Base-by-base conservation (phyloP, 768 basidiomycete species). In the Boletus vinaceobasis region DNA sequence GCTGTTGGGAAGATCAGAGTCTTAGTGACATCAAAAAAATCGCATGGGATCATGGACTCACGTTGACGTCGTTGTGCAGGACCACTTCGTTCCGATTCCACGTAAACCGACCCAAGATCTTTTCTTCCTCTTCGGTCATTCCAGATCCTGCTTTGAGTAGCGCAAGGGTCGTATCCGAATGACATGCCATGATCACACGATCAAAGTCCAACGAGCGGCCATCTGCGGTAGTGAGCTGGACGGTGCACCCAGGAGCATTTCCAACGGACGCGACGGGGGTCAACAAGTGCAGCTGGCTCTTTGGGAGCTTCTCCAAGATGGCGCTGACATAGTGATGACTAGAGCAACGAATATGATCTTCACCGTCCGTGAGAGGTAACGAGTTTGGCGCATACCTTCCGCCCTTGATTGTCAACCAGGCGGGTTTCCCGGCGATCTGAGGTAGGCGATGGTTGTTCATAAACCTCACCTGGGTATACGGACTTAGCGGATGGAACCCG, bases 401-500 rank as follows among this genome's bases (percentile, higher is more conserved):
- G 11, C 86, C 86, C 53, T 79, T 69, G 33, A 91, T 77, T 0
- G 88, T 90, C 23, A 88, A 69, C 88, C 88, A 90, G 4, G 79
- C 75, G 0, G 87, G 87, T 59, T 84, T 88, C 0, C 81, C 86
- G 0, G 76, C 82, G 17, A 90, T 70, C 70, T 90, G 88, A 0
- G 90, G 76, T 1, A 90, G 75, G 64, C 86, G 83, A 59, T 89
- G 87, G 63, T 89, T 90, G 65, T 81, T 78, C 79, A 90, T 73
- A 66, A 88, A 89, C 58, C 83, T 81, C 42, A 89, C 76, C 82
- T 84, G 49, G 5, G 43, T 31, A 45, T 17, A 1, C 23, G 23
- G 7, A 15, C 5, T 43, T 3, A 43, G 33, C 19, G 1, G 48
- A 37, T 21, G 21, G 32, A 43, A n/a, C 29, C 13, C 13, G 9